Evolutionary conservation across 768 basidiomycete genomes (phyloP).

Genomic region (Termitomyces sp.): DNA sequence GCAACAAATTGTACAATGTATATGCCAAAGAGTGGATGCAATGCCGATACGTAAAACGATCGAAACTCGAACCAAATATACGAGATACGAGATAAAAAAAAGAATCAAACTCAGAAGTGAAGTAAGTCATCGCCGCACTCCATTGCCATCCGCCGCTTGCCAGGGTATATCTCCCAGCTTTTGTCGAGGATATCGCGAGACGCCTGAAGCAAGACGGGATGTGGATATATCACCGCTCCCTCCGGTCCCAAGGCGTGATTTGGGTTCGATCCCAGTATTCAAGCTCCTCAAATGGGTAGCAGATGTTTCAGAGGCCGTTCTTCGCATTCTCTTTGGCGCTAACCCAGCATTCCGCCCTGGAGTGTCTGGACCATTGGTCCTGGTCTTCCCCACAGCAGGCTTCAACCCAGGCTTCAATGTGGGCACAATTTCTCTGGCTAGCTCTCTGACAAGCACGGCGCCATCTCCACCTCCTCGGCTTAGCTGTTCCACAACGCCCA

Average conservation of each 20-base stretch:
- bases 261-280: constrained; percentile 14
- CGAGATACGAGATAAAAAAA: constrained; percentile 6
- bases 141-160: constrained; percentile 28
- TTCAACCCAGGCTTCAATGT: constrained; percentile 69
- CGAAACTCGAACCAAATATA: constrained; percentile 8
- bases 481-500: constrained; percentile 76
- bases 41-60: constrained; percentile 12
- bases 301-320: constrained; percentile 69
- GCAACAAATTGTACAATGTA: constrained; percentile 6
- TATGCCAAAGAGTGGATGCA: constrained; percentile 26
- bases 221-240: constrained; percentile 8
- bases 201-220: constrained; percentile 29
- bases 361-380: constrained; percentile 17
- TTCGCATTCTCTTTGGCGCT: constrained; percentile 62
- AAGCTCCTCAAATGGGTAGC: constrained; percentile 23
- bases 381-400: constrained; percentile 36
- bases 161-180: constrained; percentile 63
- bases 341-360: constrained; percentile 20
- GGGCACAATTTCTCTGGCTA: constrained; percentile 84
- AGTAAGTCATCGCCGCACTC: constrained; percentile 10
- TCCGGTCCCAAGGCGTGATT: constrained; percentile 3
- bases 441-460: constrained; percentile 86
- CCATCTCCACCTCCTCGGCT: constrained; percentile 75
- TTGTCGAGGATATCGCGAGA: constrained; percentile 42
- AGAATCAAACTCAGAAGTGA: background rate